Evolutionary conservation across 73 alveolate genomes (phyloP), one percentile per base, ranked within the genome.

Genomic region (Loxodes magnus): DNA sequence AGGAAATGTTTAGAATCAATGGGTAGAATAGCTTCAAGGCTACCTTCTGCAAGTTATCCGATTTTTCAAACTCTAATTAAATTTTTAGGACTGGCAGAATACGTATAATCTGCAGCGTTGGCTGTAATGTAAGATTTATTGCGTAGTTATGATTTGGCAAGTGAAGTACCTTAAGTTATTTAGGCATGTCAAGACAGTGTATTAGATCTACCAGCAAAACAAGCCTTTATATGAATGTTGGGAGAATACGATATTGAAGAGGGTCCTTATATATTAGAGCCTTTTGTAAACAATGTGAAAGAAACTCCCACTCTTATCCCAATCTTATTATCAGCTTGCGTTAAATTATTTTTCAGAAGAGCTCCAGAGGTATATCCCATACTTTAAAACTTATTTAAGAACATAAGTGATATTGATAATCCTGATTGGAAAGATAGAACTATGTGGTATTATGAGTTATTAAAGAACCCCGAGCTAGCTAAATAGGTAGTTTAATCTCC

Each of bases 1-100:
- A 85, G 75, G 67, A 70, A 64, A 61, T 73, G 88, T 14, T 80
- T 85, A 25, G 35, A 66, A 30, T 73, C 92, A 29, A 67, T 85
- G 23, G 88, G 91, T 4, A 62, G 59, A 19, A 80, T 85, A n/a
- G 87, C 82, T 5, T 35, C 64, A 44, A 62, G 90, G 66, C 44
- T 84, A 27, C 67, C 83, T 26, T 62, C 60, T 24, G 34, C 82
- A 58, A 61, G 84, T n/a, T n/a, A n/a, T n/a, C n/a, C n/a, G n/a
- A n/a, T n/a, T n/a, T n/a, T n/a, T n/a, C n/a, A n/a, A n/a, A n/a
- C n/a, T n/a, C n/a, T n/a, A n/a, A n/a, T n/a, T n/a, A n/a, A n/a
- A n/a, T n/a, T n/a, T n/a, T n/a, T n/a, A n/a, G n/a, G n/a, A n/a
- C n/a, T n/a, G n/a, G n/a, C n/a, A n/a, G n/a, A n/a, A n/a, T n/a